phyloP scores from a whole-genome alignment of 2,329 filamentous ascomycete genomes.

The Aspergillus candidus region DNA sequence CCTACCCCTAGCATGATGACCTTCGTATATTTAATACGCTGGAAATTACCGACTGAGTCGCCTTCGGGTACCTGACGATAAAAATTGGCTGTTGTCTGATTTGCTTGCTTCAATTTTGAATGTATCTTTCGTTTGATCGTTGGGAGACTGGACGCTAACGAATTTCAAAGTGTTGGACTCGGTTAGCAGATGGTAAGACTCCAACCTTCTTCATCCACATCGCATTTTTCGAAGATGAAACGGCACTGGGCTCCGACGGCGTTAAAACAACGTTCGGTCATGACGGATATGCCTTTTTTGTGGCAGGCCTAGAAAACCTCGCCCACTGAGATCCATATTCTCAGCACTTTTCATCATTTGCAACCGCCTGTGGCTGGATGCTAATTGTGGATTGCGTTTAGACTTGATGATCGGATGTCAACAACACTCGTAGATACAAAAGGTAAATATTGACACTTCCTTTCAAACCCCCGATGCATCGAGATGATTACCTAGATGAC shows the following conservation, averaged over 20 bases:
- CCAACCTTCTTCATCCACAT: slow-evolving; percentile 1
- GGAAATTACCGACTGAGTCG: slow-evolving; percentile 92
- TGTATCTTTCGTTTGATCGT: slow-evolving; percentile 10
- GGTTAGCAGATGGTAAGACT: slow-evolving; percentile 3
- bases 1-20: slow-evolving; percentile 50
- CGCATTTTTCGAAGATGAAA: slow-evolving; percentile 33
- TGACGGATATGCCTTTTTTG: slow-evolving; percentile 84
- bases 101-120: slow-evolving; percentile 16
- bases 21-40: slow-evolving; percentile 59
- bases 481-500: slow-evolving; percentile 57
- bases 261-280: slow-evolving; percentile 50
- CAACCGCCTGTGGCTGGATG: no score
- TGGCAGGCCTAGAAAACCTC: slow-evolving; percentile 99
- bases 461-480: slow-evolving; percentile 13
- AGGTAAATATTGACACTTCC: slow-evolving; percentile 12
- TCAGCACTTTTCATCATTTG: neutral
- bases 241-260: slow-evolving; percentile 95
- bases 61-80: slow-evolving; percentile 66
- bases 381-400: slow-evolving; percentile 14
- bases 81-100: slow-evolving; percentile 80
- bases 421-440: no score
- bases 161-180: slow-evolving; percentile 5
- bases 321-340: slow-evolving; percentile 68
- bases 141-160: slow-evolving; percentile 14
- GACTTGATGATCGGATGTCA: neutral